A percentile compares a stretch with the other conserved stretches of the same genome.
Evolutionary conservation across 2,329 filamentous ascomycete genomes (phyloP).

Genomic region (Hymenoscyphus repandus): DNA sequence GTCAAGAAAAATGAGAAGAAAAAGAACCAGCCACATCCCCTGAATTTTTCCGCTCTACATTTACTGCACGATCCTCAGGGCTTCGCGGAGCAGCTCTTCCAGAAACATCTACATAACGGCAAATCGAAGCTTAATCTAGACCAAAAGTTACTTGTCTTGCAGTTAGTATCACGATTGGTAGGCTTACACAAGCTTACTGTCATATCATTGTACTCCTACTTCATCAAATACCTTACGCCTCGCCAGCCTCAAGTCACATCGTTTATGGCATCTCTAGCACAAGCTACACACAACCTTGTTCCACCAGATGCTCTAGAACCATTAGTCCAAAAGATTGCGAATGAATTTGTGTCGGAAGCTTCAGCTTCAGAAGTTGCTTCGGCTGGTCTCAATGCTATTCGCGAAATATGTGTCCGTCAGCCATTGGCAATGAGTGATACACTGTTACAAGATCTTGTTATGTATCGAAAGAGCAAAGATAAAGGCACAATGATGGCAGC

Average conservation of each 20-base stretch:
- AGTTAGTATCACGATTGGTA: constrained; percentile 84
- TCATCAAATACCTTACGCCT: constrained; percentile 85
- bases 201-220: constrained; percentile 90
- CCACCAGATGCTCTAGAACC: constrained; percentile 91
- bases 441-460: constrained; percentile 88
- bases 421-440: constrained; percentile 96
- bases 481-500: constrained; percentile 99
- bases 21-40: constrained; percentile 77
- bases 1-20: constrained; percentile 80
- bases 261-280: constrained; percentile 86
- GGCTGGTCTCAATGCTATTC: constrained; percentile 88
- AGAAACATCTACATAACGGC: constrained; percentile 82
- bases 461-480: constrained; percentile 96
- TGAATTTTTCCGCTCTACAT: constrained; percentile 96
- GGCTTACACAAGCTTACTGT: constrained; percentile 90
- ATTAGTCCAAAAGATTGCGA: constrained; percentile 89
- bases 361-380: constrained; percentile 85
- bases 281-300: constrained; percentile 85
- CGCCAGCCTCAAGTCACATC: constrained; percentile 87
- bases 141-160: constrained; percentile 82
- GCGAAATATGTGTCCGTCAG: constrained; percentile 88
- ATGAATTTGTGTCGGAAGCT: constrained; percentile 96
- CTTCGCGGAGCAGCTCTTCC: constrained; percentile 85
- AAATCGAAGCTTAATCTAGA: constrained; percentile 83
- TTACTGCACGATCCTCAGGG: constrained; percentile 90